Percentiles rank a stretch among this genome's conserved stretches.
Evolutionary conservation across 352 stramenopile species (phyloP).

Genomic region (Globisporangium alternatum): DNA sequence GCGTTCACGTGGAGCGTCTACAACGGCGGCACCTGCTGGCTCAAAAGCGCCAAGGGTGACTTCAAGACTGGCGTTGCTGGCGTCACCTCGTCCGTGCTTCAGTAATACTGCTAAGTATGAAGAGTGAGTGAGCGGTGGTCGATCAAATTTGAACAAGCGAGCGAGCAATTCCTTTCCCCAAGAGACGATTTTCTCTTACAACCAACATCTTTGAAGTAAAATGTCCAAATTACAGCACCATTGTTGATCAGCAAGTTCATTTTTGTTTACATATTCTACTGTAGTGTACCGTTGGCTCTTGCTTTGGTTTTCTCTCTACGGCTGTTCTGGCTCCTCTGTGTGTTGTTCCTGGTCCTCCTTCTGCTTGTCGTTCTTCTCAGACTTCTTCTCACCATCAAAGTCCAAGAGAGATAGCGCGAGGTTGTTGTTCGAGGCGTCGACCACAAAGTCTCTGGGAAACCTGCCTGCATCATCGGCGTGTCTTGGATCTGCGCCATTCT

Average conservation of each 20-base stretch:
- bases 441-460: not conserved
- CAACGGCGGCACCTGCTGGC: conserved; percentile 32
- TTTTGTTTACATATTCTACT: no score
- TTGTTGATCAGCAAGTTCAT: no score
- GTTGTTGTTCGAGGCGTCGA: not conserved
- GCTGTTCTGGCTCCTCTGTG: not conserved
- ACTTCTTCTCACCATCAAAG: not conserved
- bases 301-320: not conserved
- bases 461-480: not conserved
- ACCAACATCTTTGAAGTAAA: not conserved
- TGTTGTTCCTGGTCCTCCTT: not conserved
- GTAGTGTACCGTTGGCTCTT: not conserved
- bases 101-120: no score
- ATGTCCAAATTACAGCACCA: no score
- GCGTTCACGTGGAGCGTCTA: conserved; percentile 51
- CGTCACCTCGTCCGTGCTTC: not conserved
- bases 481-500: not conserved
- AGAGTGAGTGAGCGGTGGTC: no score
- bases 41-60: conserved; percentile 15
- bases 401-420: not conserved
- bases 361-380: not conserved
- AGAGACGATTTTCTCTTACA: not conserved
- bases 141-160: not conserved
- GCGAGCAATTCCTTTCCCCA: not conserved
- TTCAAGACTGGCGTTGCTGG: not conserved